Evolutionary conservation across 306 rosid genomes (phyloP).

Genomic region (Cucurbita argyrosperma): DNA sequence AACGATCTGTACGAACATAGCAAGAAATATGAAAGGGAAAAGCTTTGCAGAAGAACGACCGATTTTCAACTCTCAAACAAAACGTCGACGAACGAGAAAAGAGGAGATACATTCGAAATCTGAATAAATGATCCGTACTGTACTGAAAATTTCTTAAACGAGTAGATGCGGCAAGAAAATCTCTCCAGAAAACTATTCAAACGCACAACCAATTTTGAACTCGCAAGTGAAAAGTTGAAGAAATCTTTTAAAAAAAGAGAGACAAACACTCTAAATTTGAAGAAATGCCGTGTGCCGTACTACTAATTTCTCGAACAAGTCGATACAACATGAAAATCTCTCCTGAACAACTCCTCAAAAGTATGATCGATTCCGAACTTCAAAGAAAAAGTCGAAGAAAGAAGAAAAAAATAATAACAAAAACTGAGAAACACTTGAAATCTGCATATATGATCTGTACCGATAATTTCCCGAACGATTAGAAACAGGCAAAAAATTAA

Average conservation of each 20-base stretch:
- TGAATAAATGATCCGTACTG: not conserved
- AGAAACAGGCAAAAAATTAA: not conserved
- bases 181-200: not conserved
- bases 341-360: not conserved
- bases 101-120: not conserved
- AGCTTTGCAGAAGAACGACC: not conserved
- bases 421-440: not conserved
- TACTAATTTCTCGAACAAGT: not conserved
- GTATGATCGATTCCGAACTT: not conserved
- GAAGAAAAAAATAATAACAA: not conserved
- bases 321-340: not conserved
- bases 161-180: not conserved
- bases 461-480: too few species aligned
- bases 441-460: not conserved
- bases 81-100: not conserved
- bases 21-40: not conserved
- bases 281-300: not conserved
- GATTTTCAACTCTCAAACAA: not conserved
- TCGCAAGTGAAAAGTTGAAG: not conserved
- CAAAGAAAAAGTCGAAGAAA: not conserved
- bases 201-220: not conserved
- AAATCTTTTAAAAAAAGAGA: not conserved
- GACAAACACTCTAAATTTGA: not conserved
- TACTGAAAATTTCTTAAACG: not conserved
- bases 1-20: not conserved